Base-by-base conservation (phyloP, 176 grass and related monocot genomes). In the Paspalum vaginatum region DNA sequence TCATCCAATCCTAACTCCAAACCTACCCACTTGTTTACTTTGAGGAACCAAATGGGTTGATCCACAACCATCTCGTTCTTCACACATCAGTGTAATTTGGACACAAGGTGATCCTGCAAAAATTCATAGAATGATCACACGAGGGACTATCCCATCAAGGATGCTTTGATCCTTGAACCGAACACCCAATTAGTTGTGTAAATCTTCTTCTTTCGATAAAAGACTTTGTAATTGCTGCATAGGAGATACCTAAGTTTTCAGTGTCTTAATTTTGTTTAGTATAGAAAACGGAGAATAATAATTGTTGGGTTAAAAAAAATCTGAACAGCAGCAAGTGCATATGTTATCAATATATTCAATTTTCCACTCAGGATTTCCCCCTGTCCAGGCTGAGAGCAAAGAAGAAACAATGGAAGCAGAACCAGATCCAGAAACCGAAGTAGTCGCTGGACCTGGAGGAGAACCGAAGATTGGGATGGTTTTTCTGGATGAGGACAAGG, bases 401-500 rank as follows among this genome's bases (percentile, higher is more conserved):
- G 91, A 87, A 43, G 85, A 89, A 81, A 84, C 79, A 51, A 74
- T 61, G 54, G 81, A 84, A 79, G 58, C 61, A 39, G 94, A 94
- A 86, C 82, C 89, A 48, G 84, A 88, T 89, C 87, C 89, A 42
- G 75, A 88, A 74, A 63, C 41, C 7, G 88, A 89, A 85, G 74
- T 89, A 72, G 63, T 70, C 42, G 73, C 86, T 49, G 89, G 81
- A 61, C 77, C 85, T 50, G 91, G 91, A 75, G 86, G 87, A 68
- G 91, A 94, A 48, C 94, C 94, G 0, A 90, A 86, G 65, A 54
- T 88, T 67, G 91, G 94, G 54, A 94, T 97, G 91, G 79, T 90
- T 65, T 97, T 97, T 70, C 58, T 78, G 72, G 84, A 91, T 66
- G 91, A 97, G 89, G 89, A 94, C 51, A 90, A 88, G 41, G 94